Evolutionary conservation across 257 asterid genomes (phyloP), one percentile per base, ranked within the genome.

Genomic region (Euphrasia confusa): DNA sequence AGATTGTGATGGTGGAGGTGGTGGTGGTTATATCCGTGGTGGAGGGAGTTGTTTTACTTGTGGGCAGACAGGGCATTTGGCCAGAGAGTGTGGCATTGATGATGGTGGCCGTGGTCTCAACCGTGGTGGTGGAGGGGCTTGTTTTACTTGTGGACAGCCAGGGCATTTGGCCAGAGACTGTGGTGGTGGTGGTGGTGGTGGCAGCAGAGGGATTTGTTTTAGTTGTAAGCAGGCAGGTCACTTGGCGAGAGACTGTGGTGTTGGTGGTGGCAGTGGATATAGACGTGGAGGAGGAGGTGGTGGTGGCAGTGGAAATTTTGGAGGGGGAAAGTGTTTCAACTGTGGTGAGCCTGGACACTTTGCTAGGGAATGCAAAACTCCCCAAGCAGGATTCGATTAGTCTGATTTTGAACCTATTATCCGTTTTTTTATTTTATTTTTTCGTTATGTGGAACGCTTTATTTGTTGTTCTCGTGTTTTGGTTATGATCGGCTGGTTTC

Each of bases 261-360:
- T 37, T 2, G 74, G 86, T 7, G 72, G 74, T 0, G 72, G 64
- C n/a, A n/a, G n/a, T n/a, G n/a, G n/a, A n/a, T n/a, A n/a, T n/a
- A n/a, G n/a, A n/a, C n/a, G n/a, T n/a, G n/a, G n/a, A n/a, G n/a
- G n/a, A n/a, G n/a, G n/a, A n/a, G n/a, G n/a, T n/a, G n/a, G n/a
- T n/a, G n/a, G 10, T 54, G 40, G 40, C 27, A 13, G 0, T 10
- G 37, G 60, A 54, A 27, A 0, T 39, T 27, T 58, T 30, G 73
- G 89, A 4, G 78, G 83, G 0, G 78, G 67, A 54, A 65, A 63
- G 21, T 86, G 96, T 64, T 89, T 64, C 77, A 74, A 60, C 78
- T 89, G 97, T 61, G 95, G 96, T 28, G 90, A 76, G 67, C 10
- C 80, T 6, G 95, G 97, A 7, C 97, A 89, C 68, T 77, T 86